phyloP scores from a whole-genome alignment of 208 protist species.

The Leishmania braziliensis region DNA sequence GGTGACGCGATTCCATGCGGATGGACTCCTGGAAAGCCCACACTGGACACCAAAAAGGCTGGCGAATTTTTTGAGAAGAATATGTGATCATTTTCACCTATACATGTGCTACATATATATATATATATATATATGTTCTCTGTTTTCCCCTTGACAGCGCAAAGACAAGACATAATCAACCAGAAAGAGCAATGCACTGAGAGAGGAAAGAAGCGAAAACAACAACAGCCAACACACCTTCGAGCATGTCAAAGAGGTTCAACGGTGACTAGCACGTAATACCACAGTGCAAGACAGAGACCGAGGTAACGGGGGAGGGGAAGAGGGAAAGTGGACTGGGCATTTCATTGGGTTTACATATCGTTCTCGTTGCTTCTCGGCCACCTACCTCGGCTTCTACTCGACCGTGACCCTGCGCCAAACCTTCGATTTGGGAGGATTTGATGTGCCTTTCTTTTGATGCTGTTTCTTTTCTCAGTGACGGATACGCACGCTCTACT shows the following conservation, averaged over 20 bases:
- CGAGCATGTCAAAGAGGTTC: neutral
- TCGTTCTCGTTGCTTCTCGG: neutral
- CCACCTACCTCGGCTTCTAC: neutral
- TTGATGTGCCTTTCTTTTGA: neutral
- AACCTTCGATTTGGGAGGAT: too few relatives aligned
- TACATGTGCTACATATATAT: neutral
- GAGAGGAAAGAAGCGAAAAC: neutral
- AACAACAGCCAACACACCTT: neutral
- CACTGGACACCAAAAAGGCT: constrained; percentile 92
- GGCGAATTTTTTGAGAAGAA: constrained; percentile 93
- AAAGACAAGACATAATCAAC: neutral
- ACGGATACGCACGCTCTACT: neutral
- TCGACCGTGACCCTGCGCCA: neutral
- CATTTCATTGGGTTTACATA: neutral
- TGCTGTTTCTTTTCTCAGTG: neutral
- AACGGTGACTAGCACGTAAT: neutral
- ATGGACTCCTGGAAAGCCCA: constrained; percentile 92
- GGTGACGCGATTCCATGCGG: constrained; percentile 96
- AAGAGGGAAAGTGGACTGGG: neutral
- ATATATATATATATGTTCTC: neutral
- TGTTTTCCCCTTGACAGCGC: neutral
- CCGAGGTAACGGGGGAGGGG: neutral
- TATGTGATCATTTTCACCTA: constrained; percentile 23
- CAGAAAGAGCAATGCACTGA: neutral
- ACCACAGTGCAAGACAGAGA: neutral